Percentiles rank a stretch among this genome's conserved stretches.
phyloP scores from a whole-genome alignment of 176 grass and related monocot species.

The Cocos nucifera region DNA sequence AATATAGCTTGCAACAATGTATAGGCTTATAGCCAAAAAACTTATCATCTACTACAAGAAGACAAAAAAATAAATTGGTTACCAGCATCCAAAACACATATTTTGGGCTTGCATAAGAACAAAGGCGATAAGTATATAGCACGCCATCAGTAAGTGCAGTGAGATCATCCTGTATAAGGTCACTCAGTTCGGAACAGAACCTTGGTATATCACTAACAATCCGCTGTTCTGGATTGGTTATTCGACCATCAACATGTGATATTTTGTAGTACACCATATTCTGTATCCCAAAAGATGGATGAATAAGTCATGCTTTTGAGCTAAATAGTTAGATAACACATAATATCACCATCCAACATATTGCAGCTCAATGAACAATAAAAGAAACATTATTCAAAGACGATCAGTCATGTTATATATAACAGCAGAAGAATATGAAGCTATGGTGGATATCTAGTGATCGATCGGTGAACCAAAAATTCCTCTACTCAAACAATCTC shows the following conservation, averaged over 20 bases:
- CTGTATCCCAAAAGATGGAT: conserved; percentile 41
- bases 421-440: no score
- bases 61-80: conserved; percentile 13
- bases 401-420: no score
- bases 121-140: conserved; percentile 96
- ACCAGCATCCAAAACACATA: conserved; percentile 97
- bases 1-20: no score
- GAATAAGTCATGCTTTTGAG: not conserved
- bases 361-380: no score
- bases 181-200: conserved; percentile 93
- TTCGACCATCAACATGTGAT: conserved; percentile 80
- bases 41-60: not conserved
- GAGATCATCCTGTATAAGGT: conserved; percentile 94
- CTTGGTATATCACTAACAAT: conserved; percentile 96
- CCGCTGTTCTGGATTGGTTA: conserved; percentile 85
- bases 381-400: no score
- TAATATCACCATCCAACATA: no score
- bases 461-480: no score
- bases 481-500: no score
- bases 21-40: not conserved
- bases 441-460: no score
- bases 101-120: conserved; percentile 99
- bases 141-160: conserved; percentile 86
- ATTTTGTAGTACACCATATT: conserved; percentile 99
- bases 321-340: not conserved